Conservation (phyloP, 306 rosid species). For the Parietaria judaica region DNA sequence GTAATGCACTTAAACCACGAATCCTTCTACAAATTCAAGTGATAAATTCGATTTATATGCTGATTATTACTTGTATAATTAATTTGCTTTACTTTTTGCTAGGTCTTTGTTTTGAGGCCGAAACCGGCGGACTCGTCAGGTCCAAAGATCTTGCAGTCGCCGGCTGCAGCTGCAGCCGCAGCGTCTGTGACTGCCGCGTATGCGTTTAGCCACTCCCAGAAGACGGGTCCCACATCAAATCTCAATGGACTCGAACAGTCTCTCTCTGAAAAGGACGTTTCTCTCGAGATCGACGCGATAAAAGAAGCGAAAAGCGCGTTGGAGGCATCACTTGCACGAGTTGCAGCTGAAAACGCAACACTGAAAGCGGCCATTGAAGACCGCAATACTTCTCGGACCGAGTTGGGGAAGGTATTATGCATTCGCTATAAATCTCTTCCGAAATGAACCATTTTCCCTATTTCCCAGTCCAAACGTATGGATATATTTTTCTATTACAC, state of each 20-base stretch:
- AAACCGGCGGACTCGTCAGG: slow-evolving; percentile 46
- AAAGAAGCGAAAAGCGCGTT: slow-evolving; percentile 49
- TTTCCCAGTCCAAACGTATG: too few relatives aligned
- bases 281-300: slow-evolving; percentile 37
- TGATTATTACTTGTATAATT: background rate
- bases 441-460: background rate
- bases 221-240: slow-evolving; percentile 32
- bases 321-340: slow-evolving; percentile 54
- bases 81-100: slow-evolving; percentile 6
- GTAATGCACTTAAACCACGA: slow-evolving; percentile 27
- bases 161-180: slow-evolving; percentile 96
- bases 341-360: slow-evolving; percentile 53
- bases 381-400: slow-evolving; percentile 60
- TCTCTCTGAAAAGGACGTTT: slow-evolving; percentile 26
- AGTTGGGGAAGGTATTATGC: slow-evolving; percentile 69
- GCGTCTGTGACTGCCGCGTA: slow-evolving; percentile 96
- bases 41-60: background rate
- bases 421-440: slow-evolving; percentile 11
- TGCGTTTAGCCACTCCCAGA: slow-evolving; percentile 78
- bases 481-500: too few relatives aligned
- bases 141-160: slow-evolving; percentile 90
- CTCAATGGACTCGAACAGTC: slow-evolving; percentile 33
- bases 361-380: slow-evolving; percentile 57
- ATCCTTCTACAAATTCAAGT: background rate
- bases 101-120: slow-evolving; percentile 87